Evolutionary conservation across 768 basidiomycete species (phyloP), one percentile per base, ranked within the genome.

Genomic region (Pleurotus ostreatus): DNA sequence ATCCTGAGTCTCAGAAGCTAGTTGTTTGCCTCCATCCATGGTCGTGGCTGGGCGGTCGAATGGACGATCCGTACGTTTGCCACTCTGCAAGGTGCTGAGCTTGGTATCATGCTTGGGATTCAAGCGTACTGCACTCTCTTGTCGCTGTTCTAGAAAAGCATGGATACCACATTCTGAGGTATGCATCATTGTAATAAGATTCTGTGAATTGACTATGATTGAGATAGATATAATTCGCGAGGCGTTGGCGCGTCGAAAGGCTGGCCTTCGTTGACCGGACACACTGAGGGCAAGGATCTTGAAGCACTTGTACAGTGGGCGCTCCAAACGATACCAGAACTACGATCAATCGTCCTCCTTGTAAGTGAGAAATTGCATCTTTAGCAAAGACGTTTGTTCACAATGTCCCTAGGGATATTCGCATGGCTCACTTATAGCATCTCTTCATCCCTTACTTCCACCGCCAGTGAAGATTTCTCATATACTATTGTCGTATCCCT

Each of bases 11-110:
- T 26, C 26, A 45, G 22, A 84, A 80, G 59, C 66, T 87, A 5
- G 89, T 84, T 0, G 70, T 93, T n/a, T 84, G 84, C 61, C 71
- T 89, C 9, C 91, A 93, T 61, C 92, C 92, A 5, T 93, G 90
- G 90, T 85, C 87, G n/a, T 83, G 89, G 79, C 76, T 92, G 0
- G 90, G 91, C 1, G 91, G 90, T 13, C 76, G 72, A 49, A 89
- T 86, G 82, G 66, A 84, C 60, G 89, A 93, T 62, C 80, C 85
- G 91, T 92, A 66, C 64, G 89, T 77, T 55, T 3, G 20, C 55
- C 53, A 23, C 37, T 57, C 47, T 41, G 41, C 16, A 30, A 34
- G n/a, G 16, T 7, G 3, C 11, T 6, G 46, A 43, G 39, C 51
- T 47, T 46, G 5, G 12, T 18, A 30, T 15, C 44, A 18, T 15